These are phyloP conservation scores for Tuber aestivum DNA, from an alignment of 495 filamentous ascomycete genomes.

Conservation along the genomic window DNA sequence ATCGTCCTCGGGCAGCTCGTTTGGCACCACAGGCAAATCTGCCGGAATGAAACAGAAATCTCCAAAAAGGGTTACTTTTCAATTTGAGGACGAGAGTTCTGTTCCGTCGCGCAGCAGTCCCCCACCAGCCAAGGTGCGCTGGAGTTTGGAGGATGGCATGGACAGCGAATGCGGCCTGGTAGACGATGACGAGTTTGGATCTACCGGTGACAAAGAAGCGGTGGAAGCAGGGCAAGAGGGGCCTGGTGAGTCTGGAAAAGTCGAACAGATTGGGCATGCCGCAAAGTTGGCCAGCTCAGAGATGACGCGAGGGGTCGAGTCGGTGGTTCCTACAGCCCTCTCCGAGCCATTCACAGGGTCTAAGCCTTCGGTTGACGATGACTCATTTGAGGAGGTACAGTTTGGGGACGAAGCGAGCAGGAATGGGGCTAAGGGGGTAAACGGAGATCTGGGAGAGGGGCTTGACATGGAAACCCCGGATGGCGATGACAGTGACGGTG, in stretches of 20 bases:
- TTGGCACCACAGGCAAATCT: slow-evolving; percentile 31
- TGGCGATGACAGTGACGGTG: slow-evolving; percentile 39
- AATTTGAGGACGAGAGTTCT: slow-evolving; percentile 40
- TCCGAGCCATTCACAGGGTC: neutral
- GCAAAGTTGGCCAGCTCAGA: neutral
- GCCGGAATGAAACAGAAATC: slow-evolving; percentile 37
- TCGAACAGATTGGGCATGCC: slow-evolving; percentile 30
- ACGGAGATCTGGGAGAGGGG: neutral
- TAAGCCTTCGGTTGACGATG: neutral
- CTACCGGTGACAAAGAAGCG: slow-evolving; percentile 21
- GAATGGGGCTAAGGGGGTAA: neutral
- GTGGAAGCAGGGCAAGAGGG: slow-evolving; percentile 18
- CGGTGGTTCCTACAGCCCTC: slow-evolving; percentile 18
- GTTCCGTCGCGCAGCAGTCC: slow-evolving; percentile 43
- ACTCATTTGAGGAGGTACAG: neutral
- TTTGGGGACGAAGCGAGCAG: neutral
- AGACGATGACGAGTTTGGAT: slow-evolving; percentile 27
- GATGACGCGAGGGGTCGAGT: slow-evolving; percentile 16
- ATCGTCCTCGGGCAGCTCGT: slow-evolving; percentile 36
- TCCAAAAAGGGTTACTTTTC: slow-evolving; percentile 42
- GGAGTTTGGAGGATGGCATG: slow-evolving; percentile 24
- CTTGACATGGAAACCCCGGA: neutral
- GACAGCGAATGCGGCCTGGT: slow-evolving; percentile 11
- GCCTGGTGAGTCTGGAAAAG: slow-evolving; percentile 21
- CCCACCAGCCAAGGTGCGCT: slow-evolving; percentile 34